phyloP scores from a whole-genome alignment of 129 eudicot species.

The Flaveria bidentis region DNA sequence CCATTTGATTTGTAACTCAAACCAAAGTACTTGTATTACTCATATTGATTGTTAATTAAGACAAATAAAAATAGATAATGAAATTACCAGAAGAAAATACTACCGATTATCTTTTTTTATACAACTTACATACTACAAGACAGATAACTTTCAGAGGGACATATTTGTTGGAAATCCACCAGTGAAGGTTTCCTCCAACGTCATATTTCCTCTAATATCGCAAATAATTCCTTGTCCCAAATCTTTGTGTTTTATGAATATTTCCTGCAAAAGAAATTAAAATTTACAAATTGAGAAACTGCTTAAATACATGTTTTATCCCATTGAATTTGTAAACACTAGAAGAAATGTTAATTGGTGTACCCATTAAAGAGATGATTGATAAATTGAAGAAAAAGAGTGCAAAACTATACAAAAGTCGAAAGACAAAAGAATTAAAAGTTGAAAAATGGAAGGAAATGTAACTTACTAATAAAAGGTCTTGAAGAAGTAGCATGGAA shows the following conservation, averaged over 20 bases:
- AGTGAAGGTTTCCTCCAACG: too few species aligned
- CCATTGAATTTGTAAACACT: too few species aligned
- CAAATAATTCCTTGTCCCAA: conserved; percentile 44
- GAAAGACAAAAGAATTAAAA: neutral
- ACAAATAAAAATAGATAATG: neutral
- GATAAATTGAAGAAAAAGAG: neutral
- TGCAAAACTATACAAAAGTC: neutral
- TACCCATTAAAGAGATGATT: neutral
- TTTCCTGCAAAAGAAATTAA: conserved; percentile 19
- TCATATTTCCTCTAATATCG: conserved; percentile 17
- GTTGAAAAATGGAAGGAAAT: neutral
- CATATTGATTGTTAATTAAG: neutral
- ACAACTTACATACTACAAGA: too few species aligned
- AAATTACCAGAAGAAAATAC: neutral
- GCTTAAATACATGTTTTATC: neutral
- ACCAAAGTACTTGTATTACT: neutral
- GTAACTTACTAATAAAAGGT: conserved; percentile 42
- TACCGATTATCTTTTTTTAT: neutral
- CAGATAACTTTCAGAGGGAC: too few species aligned
- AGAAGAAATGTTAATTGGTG: too few species aligned
- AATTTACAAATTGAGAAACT: neutral
- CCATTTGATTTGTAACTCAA: neutral
- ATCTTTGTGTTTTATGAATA: conserved; percentile 39
- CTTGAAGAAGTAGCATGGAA: conserved; percentile 43
- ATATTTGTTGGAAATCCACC: too few species aligned